phyloP scores from a whole-genome alignment of 768 basidiomycete species.

The Strobilomyces dryophilus region DNA sequence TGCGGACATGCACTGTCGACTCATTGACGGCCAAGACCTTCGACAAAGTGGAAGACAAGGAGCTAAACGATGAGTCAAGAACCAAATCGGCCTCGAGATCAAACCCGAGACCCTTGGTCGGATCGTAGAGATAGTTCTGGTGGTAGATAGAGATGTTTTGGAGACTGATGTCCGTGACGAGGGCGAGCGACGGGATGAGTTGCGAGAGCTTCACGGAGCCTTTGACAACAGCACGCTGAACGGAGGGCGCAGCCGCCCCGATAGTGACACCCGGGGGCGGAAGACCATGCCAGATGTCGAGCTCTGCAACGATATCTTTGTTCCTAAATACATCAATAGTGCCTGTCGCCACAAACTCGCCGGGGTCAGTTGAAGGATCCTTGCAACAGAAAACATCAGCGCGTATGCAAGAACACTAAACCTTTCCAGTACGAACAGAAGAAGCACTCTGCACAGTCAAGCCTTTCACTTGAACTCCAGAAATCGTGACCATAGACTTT shows the following conservation, averaged over 20 bases:
- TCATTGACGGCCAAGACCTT: not conserved
- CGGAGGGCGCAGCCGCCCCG: not conserved
- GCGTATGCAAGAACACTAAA: not conserved
- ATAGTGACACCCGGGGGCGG: constrained; percentile 2
- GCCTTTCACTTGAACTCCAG: not conserved
- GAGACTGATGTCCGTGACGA: not conserved
- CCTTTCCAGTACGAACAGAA: not conserved
- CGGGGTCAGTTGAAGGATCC: not conserved
- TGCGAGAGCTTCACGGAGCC: constrained; percentile 4
- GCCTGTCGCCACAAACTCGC: not conserved
- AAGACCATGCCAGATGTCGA: constrained; percentile 5
- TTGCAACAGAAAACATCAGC: not conserved
- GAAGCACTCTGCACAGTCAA: not conserved
- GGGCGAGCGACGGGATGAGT: not conserved
- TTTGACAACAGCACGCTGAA: constrained; percentile 1
- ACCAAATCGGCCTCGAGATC: constrained; percentile 1
- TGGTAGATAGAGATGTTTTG: constrained; percentile 4
- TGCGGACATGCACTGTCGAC: not conserved
- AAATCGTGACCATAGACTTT: not conserved
- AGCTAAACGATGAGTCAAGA: not conserved
- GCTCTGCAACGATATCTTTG: constrained; percentile 1
- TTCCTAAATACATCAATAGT: constrained; percentile 2
- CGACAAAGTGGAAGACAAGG: not conserved
- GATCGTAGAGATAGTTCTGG: constrained; percentile 5
- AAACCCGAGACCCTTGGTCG: not conserved